These are phyloP conservation scores for Larix kaempferi DNA, from an alignment of 75 land plant genomes.

Conservation along the genomic window DNA sequence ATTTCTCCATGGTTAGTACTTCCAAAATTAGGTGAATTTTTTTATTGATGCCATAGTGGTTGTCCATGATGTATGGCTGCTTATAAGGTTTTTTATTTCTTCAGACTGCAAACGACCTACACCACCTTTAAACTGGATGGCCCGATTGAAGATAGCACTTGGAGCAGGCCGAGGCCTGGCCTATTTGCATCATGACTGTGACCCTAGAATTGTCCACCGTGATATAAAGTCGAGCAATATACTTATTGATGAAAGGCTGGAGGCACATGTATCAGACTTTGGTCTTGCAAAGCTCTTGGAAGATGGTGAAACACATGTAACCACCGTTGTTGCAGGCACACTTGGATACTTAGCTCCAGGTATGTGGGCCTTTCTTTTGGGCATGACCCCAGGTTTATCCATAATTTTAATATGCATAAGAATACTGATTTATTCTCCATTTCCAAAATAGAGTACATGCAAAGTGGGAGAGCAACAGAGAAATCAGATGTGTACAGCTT, in stretches of 20 bases:
- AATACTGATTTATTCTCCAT: not conserved
- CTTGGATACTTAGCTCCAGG: slow-evolving; percentile 98
- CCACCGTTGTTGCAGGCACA: slow-evolving; percentile 94
- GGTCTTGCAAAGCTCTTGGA: slow-evolving; percentile 89
- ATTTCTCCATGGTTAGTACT: slow-evolving; percentile 68
- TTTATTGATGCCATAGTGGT: not conserved
- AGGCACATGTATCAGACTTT: slow-evolving; percentile 95
- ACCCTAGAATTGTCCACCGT: slow-evolving; percentile 78
- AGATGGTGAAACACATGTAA: slow-evolving; percentile 83
- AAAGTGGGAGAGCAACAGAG: slow-evolving; percentile 88
- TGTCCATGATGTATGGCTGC: not conserved
- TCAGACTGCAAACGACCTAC: slow-evolving; percentile 36
- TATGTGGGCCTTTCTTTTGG: slow-evolving; percentile 13
- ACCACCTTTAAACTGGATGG: slow-evolving; percentile 57
- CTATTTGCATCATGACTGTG: slow-evolving; percentile 91
- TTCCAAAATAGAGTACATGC: slow-evolving; percentile 71
- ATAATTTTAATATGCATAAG: not conserved
- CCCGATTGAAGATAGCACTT: slow-evolving; percentile 70
- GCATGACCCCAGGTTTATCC: not conserved
- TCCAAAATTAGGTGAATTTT: not conserved
- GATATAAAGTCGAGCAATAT: slow-evolving; percentile 95
- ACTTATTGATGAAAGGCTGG: slow-evolving; percentile 74
- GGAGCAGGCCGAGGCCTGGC: slow-evolving; percentile 86
- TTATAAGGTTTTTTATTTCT: not conserved
- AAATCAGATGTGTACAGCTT: slow-evolving; percentile 95